Base-by-base conservation (phyloP, 2,329 filamentous ascomycete genomes). In the Penicillium vulpinum region DNA sequence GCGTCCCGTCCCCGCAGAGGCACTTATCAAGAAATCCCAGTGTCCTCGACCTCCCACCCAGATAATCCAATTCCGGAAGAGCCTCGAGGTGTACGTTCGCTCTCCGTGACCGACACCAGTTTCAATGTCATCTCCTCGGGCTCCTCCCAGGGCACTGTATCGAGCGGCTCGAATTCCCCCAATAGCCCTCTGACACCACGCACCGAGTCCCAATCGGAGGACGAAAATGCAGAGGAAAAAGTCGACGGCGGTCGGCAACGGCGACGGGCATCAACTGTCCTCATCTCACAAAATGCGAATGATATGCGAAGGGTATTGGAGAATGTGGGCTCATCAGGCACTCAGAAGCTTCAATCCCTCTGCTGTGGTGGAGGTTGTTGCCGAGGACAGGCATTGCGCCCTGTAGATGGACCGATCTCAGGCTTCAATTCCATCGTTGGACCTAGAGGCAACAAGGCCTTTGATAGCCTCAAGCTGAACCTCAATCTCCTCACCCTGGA, bases 371-470 rank as follows among this genome's bases (percentile, higher is more conserved):
- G 85, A 58, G 85, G 85, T 55, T 88, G 85, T 71, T 88, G 85
- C 71, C 80, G 84, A 68, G 76, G 85, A 56, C 80, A 85, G 67
- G 80, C 80, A 31, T 67, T 87, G 65, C 78, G 78, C 38, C 72
- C 79, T 7, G 73, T 81, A 57, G 58, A 66, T 55, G 67, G 70
- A 9, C 72, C 74, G 22, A 63, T 70, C 24, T 77, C 76, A 5
- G 70, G 76, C 8, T 70, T 77, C 39, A 73, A 79, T 40, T 80
- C 83, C 3, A 78, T 88, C 51, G 73, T 77, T 35, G 50, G 46
- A 22, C 72, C 80, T 2, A 92, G 93, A 1, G 86, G 94, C 73
- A 97, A 96, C 67, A 83, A 88, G 58, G 94, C 94, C 16, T 99
- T 90, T 78, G 83, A 85, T 54, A 90, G 88, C 58, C 82, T 99